These are phyloP conservation scores for Yamadazyma mexicana DNA, from an alignment of 1,139 yeast species.

Conservation along the genomic window DNA sequence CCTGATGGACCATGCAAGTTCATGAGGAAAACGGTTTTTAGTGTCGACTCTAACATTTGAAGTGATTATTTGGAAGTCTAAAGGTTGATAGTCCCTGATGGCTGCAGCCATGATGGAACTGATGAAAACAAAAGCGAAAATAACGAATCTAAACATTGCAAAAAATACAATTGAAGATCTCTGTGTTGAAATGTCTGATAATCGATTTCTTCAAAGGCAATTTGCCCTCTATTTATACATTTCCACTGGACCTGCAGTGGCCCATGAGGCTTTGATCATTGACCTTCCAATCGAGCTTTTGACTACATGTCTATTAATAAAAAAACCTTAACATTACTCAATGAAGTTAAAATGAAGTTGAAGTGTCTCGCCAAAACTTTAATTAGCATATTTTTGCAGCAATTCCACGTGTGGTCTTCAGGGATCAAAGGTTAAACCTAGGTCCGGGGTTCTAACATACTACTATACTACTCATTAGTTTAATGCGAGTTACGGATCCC, in stretches of 20 bases:
- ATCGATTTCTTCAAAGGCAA: too few species aligned
- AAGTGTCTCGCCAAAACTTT: neutral
- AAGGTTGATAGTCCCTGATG: neutral
- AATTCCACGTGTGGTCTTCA: slow-evolving; percentile 3
- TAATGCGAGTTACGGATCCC: too few species aligned
- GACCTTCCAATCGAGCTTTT: neutral
- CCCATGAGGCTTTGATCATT: too few species aligned
- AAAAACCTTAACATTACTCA: neutral
- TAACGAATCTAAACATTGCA: slow-evolving; percentile 3
- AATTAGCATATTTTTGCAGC: slow-evolving; percentile 4
- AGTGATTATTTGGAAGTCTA: slow-evolving; percentile 18
- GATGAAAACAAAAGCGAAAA: slow-evolving; percentile 4
- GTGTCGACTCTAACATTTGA: slow-evolving; percentile 27
- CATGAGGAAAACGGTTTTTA: slow-evolving; percentile 21
- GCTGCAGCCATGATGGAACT: slow-evolving; percentile 8
- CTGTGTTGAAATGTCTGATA: too few species aligned
- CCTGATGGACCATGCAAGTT: slow-evolving; percentile 25
- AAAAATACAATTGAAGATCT: too few species aligned
- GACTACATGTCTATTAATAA: neutral
- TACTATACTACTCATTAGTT: too few species aligned
- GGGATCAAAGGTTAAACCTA: neutral
- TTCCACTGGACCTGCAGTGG: too few species aligned
- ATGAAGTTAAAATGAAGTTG: neutral
- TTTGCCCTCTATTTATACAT: neutral
- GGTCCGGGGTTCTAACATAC: too few species aligned